Base-by-base conservation (phyloP, 2,329 filamentous ascomycete species). In the Trichoderma gracile region DNA sequence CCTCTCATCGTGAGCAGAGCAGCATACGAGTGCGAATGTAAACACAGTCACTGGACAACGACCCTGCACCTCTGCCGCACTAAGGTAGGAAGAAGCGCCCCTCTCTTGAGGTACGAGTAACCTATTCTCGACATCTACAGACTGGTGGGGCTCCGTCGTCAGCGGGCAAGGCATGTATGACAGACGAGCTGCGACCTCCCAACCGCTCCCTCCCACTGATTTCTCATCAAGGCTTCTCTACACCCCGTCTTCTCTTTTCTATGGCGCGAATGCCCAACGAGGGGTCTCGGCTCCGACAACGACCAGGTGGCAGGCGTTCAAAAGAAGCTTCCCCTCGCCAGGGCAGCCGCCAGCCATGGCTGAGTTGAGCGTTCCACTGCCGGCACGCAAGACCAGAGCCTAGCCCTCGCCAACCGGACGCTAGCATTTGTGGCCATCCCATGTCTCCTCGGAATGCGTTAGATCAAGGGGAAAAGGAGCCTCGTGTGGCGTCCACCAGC, bases 401-500 rank as follows among this genome's bases (percentile, higher is more conserved):
- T 50, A 42, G 17, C 30, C 15, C 46, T 42, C 27, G 46, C 45
- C 56, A 33, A 19, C 49, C 27, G 12, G 49, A 52, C 49, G 56
- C 45, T 59, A 46, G 56, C 45, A 59, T 49, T 49, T 42, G 30
- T 59, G 45, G 45, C 56, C 45, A 25, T 50, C 30, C 56, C 56
- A 50, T 59, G 46, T 52, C 33, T 21, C 19, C n/a, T 52, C 57
- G 25, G 57, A 53, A 62, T 54, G 58, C 59, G 59, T 42, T 60
- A 61, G 50, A 60, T 50, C 49, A 60, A 52, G 52, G 55, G 47
- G 47, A 64, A 59, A 65, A 64, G 61, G 53, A 64, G 61, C 61
- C 61, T 64, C 54, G 61, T 52, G 61, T 56, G 61, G 61, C 61
- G 53, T 57, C 61, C 54, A 52, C 45, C 61, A 63, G 52, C 60